Conservation (phyloP, 805 yeast genomes). For the Metschnikowia kofuensis region DNA sequence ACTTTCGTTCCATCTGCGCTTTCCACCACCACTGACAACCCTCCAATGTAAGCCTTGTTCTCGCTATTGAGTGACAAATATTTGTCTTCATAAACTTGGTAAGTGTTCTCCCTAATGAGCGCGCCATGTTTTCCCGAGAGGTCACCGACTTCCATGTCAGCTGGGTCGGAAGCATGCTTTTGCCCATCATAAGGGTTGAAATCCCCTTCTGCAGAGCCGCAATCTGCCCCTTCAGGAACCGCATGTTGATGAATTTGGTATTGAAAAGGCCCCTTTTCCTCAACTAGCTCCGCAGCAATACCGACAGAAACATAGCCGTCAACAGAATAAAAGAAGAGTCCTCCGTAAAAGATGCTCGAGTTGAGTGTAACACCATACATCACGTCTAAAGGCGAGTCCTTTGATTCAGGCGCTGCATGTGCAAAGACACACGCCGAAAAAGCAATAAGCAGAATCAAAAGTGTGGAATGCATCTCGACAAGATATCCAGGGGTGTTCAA, state of each 20-base stretch:
- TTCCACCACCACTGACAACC: constrained; percentile 37
- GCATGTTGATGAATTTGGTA: constrained; percentile 38
- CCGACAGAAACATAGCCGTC: constrained; percentile 32
- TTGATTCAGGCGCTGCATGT: constrained; percentile 22
- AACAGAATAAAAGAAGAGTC: constrained; percentile 25
- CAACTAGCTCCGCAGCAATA: constrained; percentile 14
- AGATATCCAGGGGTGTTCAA: too few species aligned
- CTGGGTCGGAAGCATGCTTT: constrained; percentile 21
- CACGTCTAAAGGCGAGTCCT: constrained; percentile 28
- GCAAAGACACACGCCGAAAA: background rate
- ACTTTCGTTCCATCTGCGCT: constrained; percentile 26
- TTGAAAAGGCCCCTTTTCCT: constrained; percentile 38
- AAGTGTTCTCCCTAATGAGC: constrained; percentile 23
- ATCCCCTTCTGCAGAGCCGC: constrained; percentile 31
- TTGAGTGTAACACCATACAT: constrained; percentile 25
- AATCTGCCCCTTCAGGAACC: constrained; percentile 32
- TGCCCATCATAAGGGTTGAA: constrained; percentile 38
- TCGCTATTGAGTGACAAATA: constrained; percentile 31
- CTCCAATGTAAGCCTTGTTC: constrained; percentile 23
- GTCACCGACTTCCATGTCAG: constrained; percentile 34
- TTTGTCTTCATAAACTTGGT: constrained; percentile 26
- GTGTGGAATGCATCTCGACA: background rate
- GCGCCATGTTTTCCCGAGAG: constrained; percentile 39
- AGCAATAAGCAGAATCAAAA: background rate
- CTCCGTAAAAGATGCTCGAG: constrained; percentile 24